Evolutionary conservation across 257 asterid genomes (phyloP).

Genomic region (Ballota nigra): DNA sequence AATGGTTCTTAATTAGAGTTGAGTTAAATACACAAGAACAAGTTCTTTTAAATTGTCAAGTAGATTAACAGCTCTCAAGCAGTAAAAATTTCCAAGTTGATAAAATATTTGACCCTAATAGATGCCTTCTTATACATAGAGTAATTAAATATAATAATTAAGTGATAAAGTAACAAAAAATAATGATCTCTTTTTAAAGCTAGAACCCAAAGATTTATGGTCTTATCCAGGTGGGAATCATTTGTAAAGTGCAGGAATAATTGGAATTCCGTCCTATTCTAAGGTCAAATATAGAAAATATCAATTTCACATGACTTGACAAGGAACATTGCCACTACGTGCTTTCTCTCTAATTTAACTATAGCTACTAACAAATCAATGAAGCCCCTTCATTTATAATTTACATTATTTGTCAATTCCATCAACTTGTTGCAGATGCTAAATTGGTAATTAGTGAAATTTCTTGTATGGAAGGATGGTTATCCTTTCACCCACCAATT

Average conservation of each 20-base stretch:
- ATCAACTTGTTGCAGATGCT: neutral
- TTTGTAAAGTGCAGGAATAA: slow-evolving; percentile 11
- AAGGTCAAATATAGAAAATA: neutral
- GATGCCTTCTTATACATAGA: neutral
- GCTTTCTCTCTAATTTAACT: neutral
- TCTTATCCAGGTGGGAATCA: slow-evolving; percentile 10
- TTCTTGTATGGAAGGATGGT: neutral
- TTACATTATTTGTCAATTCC: neutral
- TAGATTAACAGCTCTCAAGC: neutral
- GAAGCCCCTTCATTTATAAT: neutral
- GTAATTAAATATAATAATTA: neutral
- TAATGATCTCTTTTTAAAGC: neutral
- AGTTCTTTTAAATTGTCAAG: neutral
- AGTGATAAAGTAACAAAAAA: neutral
- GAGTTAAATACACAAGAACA: neutral
- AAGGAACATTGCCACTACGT: neutral
- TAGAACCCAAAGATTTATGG: neutral
- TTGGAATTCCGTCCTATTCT: neutral
- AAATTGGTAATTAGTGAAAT: neutral
- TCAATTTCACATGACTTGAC: slow-evolving; percentile 5
- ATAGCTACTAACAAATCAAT: neutral
- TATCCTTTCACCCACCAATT: neutral
- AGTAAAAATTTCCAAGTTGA: neutral
- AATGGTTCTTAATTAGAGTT: neutral
- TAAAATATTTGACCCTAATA: neutral